A percentile compares a stretch with the other conserved stretches of the same genome.
Evolutionary conservation across 192 early-diverging fungal genomes (phyloP).

Genomic region (Entomortierella beljakovae): DNA sequence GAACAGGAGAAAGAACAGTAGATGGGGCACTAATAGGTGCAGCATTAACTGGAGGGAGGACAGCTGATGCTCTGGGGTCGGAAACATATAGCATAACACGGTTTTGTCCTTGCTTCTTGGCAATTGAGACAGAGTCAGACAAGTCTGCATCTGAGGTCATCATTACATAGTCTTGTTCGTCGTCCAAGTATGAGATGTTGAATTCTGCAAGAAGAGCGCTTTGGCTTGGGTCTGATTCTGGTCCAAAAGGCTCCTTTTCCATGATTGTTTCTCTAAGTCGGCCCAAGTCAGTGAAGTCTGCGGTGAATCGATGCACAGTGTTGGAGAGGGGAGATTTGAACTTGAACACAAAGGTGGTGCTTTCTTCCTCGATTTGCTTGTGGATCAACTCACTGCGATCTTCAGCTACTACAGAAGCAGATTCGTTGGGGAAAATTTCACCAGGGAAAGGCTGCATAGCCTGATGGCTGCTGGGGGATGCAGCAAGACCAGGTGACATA

Average conservation of each 20-base stretch:
- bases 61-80: conserved; percentile 44
- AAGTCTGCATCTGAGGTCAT: conserved; percentile 84
- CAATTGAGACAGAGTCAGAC: conserved; percentile 85
- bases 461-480: conserved; percentile 56
- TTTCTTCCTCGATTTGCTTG: conserved; percentile 54
- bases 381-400: conserved; percentile 53
- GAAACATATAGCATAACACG: conserved; percentile 79
- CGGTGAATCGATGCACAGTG: conserved; percentile 81
- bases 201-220: conserved; percentile 54
- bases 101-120: conserved; percentile 78
- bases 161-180: conserved; percentile 89
- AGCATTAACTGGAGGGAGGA: conserved; percentile 18
- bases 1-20: conserved; percentile 15
- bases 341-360: conserved; percentile 74
- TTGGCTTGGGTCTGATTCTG: conserved; percentile 59
- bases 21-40: conserved; percentile 12
- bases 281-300: conserved; percentile 63
- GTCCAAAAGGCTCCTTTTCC: conserved; percentile 69
- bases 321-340: conserved; percentile 75
- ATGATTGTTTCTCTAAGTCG: conserved; percentile 66
- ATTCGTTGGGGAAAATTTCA: conserved; percentile 69
- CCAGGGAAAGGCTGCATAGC: conserved; percentile 59
- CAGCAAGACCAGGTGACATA: conserved; percentile 54
- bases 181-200: conserved; percentile 87
- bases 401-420: conserved; percentile 65